Conservation (phyloP, 495 filamentous ascomycete species). For the Pseudevernia furfuracea region DNA sequence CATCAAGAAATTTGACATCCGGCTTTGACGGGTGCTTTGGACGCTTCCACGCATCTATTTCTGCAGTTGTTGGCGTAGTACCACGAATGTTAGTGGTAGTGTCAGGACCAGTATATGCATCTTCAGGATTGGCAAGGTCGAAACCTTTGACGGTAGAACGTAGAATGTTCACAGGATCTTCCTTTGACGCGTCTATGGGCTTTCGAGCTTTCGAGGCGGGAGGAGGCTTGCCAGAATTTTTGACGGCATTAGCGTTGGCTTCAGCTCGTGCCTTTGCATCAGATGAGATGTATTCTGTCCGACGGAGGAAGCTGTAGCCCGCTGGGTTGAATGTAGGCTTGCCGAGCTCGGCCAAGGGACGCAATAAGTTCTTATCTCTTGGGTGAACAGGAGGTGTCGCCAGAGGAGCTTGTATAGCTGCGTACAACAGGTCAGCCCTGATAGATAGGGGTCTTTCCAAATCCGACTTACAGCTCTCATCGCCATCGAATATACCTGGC, state of each 20-base stretch:
- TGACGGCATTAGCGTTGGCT: constrained; percentile 32
- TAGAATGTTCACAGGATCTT: constrained; percentile 76
- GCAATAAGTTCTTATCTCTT: constrained; percentile 70
- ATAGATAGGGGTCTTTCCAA: neutral
- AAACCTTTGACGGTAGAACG: constrained; percentile 79
- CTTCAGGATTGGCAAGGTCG: constrained; percentile 64
- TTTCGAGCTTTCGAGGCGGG: constrained; percentile 36
- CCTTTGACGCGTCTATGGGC: constrained; percentile 44
- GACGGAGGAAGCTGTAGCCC: constrained; percentile 86
- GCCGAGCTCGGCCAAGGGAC: constrained; percentile 69
- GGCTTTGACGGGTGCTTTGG: constrained; percentile 78
- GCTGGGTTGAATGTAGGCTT: constrained; percentile 63
- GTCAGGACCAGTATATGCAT: constrained; percentile 50
- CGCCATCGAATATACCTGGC: constrained; percentile 87
- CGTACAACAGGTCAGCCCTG: constrained; percentile 5
- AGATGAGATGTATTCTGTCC: constrained; percentile 91
- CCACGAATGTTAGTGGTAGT: constrained; percentile 43
- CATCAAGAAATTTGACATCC: constrained; percentile 68
- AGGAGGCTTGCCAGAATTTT: constrained; percentile 36
- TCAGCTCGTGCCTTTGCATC: constrained; percentile 39
- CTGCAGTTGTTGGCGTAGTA: constrained; percentile 47
- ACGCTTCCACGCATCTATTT: constrained; percentile 59
- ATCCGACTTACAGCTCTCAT: constrained; percentile 75
- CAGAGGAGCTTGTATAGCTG: constrained; percentile 74
- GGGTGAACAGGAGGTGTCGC: constrained; percentile 65